phyloP scores from a whole-genome alignment of 2,329 filamentous ascomycete genomes.

The Chalara sp. region DNA sequence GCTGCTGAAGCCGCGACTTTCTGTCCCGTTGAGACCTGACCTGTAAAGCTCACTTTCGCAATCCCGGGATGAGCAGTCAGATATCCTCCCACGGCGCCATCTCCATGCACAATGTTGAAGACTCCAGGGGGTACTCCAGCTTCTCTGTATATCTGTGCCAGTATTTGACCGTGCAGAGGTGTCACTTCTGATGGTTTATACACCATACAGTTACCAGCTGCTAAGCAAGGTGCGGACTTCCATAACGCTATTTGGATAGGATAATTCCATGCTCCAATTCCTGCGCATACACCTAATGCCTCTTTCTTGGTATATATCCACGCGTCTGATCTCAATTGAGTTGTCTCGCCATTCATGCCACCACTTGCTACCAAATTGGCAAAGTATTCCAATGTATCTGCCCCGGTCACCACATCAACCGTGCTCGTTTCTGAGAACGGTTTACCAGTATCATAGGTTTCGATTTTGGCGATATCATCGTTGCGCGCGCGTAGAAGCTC shows the following conservation, averaged over 20 bases:
- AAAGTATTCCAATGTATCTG: slow-evolving; percentile 82
- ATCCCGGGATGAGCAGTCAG: slow-evolving; percentile 66
- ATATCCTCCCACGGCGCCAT: slow-evolving; percentile 69
- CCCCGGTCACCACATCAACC: slow-evolving; percentile 76
- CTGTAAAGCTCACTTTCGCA: slow-evolving; percentile 85
- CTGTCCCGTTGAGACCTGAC: slow-evolving; percentile 75
- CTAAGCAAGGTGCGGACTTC: slow-evolving; percentile 82
- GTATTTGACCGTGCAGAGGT: slow-evolving; percentile 69
- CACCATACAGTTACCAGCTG: slow-evolving; percentile 83
- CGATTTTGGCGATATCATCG: slow-evolving; percentile 69
- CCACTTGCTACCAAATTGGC: slow-evolving; percentile 72
- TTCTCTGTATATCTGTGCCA: slow-evolving; percentile 71
- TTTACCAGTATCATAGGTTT: slow-evolving; percentile 84
- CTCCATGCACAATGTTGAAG: slow-evolving; percentile 82
- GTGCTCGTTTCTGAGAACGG: slow-evolving; percentile 77
- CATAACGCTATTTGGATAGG: slow-evolving; percentile 85
- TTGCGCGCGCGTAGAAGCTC: slow-evolving; percentile 68
- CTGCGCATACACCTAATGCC: slow-evolving; percentile 74
- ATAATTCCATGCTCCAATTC: slow-evolving; percentile 90
- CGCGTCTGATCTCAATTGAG: slow-evolving; percentile 65
- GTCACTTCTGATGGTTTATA: slow-evolving; percentile 89
- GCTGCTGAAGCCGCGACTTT: slow-evolving; percentile 75
- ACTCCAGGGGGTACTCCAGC: slow-evolving; percentile 76
- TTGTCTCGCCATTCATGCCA: slow-evolving; percentile 74
- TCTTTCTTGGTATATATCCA: slow-evolving; percentile 81